Conservation (phyloP, 2,329 filamentous ascomycete species). For the Tolypocladium tropicale region DNA sequence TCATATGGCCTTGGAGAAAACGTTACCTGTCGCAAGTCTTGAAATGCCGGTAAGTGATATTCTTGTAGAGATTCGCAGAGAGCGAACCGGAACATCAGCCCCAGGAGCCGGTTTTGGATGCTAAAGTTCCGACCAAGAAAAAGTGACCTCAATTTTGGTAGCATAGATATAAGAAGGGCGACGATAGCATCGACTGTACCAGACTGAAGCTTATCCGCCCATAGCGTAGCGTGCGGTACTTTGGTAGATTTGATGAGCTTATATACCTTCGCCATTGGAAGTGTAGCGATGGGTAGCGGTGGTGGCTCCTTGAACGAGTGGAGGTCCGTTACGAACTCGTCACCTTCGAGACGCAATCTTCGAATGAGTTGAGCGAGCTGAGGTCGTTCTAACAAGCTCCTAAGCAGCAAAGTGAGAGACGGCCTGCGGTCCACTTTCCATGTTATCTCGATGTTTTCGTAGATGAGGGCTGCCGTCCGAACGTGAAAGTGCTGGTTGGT, state of each 20-base stretch:
- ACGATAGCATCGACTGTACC: constrained; percentile 4
- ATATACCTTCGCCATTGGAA: not conserved
- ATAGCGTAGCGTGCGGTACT: not conserved
- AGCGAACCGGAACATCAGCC: not conserved
- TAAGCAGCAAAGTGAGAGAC: not conserved
- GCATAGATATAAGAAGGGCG: constrained; percentile 1
- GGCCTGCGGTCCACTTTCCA: not conserved
- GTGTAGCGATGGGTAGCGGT: not conserved
- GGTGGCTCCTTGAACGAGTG: not conserved
- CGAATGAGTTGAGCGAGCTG: not conserved
- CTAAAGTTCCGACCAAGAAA: constrained; percentile 2
- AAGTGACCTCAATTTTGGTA: constrained; percentile 1
- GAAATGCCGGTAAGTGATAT: not conserved
- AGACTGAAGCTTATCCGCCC: not conserved
- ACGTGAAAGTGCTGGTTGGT: not conserved
- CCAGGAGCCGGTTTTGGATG: not conserved
- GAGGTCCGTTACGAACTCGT: not conserved
- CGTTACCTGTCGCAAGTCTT: not conserved
- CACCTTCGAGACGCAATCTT: not conserved
- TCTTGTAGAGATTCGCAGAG: not conserved
- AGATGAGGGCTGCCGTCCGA: not conserved
- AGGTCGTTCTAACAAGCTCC: not conserved
- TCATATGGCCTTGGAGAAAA: not conserved
- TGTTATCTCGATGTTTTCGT: not conserved
- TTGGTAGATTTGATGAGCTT: not conserved